Percentiles rank a stretch among this genome's conserved stretches.
Evolutionary conservation across 169 alveolate genomes (phyloP).

Genomic region (Perkinsus marinus): DNA sequence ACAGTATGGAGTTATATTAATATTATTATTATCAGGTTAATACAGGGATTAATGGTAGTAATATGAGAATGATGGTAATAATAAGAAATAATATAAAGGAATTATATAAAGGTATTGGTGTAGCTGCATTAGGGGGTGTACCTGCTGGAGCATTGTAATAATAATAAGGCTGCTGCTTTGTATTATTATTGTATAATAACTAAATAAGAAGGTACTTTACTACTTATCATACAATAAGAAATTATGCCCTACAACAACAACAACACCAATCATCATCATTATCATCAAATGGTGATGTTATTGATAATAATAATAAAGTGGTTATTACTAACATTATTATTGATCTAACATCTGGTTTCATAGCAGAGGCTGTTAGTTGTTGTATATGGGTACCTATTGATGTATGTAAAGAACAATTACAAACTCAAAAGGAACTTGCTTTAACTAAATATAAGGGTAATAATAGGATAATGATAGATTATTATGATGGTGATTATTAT

Average conservation of each 20-base stretch:
- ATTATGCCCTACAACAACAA: too few species aligned
- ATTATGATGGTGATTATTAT: background rate
- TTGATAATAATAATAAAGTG: background rate
- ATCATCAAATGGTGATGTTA: background rate
- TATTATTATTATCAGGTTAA: conserved; percentile 2
- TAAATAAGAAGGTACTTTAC: conserved; percentile 6
- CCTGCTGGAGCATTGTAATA: background rate
- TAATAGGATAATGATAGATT: background rate
- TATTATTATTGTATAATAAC: too few species aligned
- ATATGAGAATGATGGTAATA: too few species aligned
- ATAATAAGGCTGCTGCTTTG: background rate
- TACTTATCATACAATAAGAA: conserved; percentile 10
- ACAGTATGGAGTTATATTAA: background rate
- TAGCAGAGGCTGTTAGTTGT: conserved; percentile 29
- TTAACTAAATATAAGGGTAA: background rate
- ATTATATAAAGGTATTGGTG: background rate
- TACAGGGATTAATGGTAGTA: background rate
- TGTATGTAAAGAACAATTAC: conserved; percentile 33
- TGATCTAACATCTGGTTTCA: conserved; percentile 22
- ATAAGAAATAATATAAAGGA: too few species aligned
- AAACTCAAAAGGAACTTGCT: conserved; percentile 6
- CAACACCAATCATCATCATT: background rate
- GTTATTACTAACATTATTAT: background rate
- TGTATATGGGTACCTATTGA: conserved; percentile 33
- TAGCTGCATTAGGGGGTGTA: background rate